Conservation (phyloP, 2,329 filamentous ascomycete genomes). For the Lasiodiplodia hormozganensis region DNA sequence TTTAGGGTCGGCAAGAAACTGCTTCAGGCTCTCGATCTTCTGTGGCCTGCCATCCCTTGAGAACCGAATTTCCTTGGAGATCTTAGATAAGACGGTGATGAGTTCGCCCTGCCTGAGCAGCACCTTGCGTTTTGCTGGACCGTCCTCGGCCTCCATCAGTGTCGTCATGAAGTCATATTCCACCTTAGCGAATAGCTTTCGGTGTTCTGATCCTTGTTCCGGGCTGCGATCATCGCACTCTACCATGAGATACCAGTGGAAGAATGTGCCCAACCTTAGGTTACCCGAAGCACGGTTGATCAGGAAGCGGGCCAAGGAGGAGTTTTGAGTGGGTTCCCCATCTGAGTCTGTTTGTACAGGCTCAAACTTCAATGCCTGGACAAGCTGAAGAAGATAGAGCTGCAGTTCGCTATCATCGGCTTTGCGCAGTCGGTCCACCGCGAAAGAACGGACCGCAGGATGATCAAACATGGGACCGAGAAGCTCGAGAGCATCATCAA, state of each 20-base stretch:
- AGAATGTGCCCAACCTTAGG: constrained; percentile 89
- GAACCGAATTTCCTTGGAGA: constrained; percentile 86
- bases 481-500: constrained; percentile 94
- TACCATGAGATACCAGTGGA: constrained; percentile 99
- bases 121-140: constrained; percentile 75
- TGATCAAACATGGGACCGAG: constrained; percentile 93
- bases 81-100: constrained; percentile 83
- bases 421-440: constrained; percentile 88
- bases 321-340: constrained; percentile 71
- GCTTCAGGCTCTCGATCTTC: constrained; percentile 85
- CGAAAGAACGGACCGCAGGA: constrained; percentile 85
- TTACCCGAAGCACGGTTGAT: constrained; percentile 88
- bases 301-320: constrained; percentile 86
- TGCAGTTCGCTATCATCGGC: constrained; percentile 91
- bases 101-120: constrained; percentile 89
- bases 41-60: constrained; percentile 77
- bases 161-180: constrained; percentile 96
- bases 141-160: constrained; percentile 73
- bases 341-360: constrained; percentile 59
- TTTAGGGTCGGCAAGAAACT: constrained; percentile 83
- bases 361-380: constrained; percentile 95
- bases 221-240: constrained; percentile 86
- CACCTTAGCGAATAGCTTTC: constrained; percentile 88
- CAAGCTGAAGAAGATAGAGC: constrained; percentile 89
- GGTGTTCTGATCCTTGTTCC: constrained; percentile 76